Evolutionary conservation across 805 yeast species (phyloP).

Genomic region (Barnettozyma populi): DNA sequence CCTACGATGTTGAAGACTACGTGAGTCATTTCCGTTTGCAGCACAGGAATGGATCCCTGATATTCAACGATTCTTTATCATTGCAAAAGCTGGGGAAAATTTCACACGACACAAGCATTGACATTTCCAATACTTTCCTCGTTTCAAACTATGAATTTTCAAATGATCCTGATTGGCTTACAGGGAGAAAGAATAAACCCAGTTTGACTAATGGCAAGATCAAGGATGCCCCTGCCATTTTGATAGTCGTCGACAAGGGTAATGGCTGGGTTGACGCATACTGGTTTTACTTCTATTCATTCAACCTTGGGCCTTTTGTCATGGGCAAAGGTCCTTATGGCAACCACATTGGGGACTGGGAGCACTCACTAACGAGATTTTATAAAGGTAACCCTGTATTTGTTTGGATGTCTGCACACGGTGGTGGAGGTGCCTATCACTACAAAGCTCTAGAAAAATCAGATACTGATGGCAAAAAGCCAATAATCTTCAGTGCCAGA

Average conservation of each 20-base stretch:
- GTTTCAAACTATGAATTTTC: slow-evolving; percentile 69
- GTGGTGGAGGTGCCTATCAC: slow-evolving; percentile 89
- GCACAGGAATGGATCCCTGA: slow-evolving; percentile 41
- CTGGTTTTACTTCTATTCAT: slow-evolving; percentile 94
- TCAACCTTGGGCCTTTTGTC: slow-evolving; percentile 92
- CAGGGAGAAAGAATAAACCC: slow-evolving; percentile 67
- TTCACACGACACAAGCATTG: slow-evolving; percentile 26
- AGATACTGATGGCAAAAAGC: slow-evolving; percentile 37
- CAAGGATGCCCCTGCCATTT: slow-evolving; percentile 69
- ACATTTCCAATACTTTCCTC: slow-evolving; percentile 42
- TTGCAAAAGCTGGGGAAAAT: slow-evolving; percentile 23
- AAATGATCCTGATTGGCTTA: slow-evolving; percentile 77
- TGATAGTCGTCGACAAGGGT: slow-evolving; percentile 86
- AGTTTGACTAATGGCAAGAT: slow-evolving; percentile 66
- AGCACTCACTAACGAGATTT: slow-evolving; percentile 84
- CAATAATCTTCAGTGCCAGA: slow-evolving; percentile 82
- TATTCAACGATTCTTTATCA: slow-evolving; percentile 29
- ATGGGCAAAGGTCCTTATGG: slow-evolving; percentile 99
- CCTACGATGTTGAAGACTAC: slow-evolving; percentile 71
- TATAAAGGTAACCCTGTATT: slow-evolving; percentile 73
- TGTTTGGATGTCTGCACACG: slow-evolving; percentile 97
- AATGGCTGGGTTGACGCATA: slow-evolving; percentile 93
- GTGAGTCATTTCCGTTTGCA: slow-evolving; percentile 61
- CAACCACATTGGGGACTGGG: slow-evolving; percentile 98
- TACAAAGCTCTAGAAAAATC: slow-evolving; percentile 63